Evolutionary conservation across 257 asterid species (phyloP).

Genomic region (Plantago ovata): DNA sequence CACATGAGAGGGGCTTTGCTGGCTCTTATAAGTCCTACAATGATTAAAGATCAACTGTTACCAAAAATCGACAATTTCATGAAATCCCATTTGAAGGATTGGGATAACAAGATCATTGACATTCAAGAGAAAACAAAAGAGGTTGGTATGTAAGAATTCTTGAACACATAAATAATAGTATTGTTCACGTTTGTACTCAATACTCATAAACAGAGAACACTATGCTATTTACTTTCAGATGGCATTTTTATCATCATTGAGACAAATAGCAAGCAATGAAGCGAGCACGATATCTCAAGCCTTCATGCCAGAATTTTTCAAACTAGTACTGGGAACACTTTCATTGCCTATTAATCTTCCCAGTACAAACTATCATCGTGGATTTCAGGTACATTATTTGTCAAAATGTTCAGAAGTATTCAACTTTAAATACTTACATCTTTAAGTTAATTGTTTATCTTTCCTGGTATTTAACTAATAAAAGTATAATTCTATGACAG

Average conservation of each 20-base stretch:
- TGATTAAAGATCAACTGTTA: constrained; percentile 61
- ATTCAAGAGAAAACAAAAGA: constrained; percentile 76
- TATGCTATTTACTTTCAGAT: constrained; percentile 44
- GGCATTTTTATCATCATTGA: constrained; percentile 83
- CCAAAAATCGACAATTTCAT: constrained; percentile 50
- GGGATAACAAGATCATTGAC: constrained; percentile 38
- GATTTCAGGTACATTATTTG: constrained; percentile 58
- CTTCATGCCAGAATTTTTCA: constrained; percentile 89
- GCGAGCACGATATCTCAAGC: constrained; percentile 52
- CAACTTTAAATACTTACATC: constrained; percentile 8
- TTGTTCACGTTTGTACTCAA: constrained; percentile 23
- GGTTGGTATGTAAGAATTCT: constrained; percentile 31
- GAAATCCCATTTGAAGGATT: too few species aligned
- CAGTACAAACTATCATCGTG: constrained; percentile 68
- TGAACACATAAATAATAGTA: constrained; percentile 25
- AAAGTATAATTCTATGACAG: constrained; percentile 30
- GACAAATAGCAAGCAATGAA: constrained; percentile 84
- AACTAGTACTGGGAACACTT: constrained; percentile 82
- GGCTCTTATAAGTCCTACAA: constrained; percentile 61
- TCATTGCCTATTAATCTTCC: constrained; percentile 95
- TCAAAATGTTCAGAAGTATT: not conserved
- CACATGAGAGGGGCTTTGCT: constrained; percentile 80
- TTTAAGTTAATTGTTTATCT: too few species aligned
- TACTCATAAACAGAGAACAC: not conserved
- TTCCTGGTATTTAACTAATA: too few species aligned